Evolutionary conservation across 208 protist species (phyloP), one percentile per base, ranked within the genome.

Genomic region (Crithidia expoeki): DNA sequence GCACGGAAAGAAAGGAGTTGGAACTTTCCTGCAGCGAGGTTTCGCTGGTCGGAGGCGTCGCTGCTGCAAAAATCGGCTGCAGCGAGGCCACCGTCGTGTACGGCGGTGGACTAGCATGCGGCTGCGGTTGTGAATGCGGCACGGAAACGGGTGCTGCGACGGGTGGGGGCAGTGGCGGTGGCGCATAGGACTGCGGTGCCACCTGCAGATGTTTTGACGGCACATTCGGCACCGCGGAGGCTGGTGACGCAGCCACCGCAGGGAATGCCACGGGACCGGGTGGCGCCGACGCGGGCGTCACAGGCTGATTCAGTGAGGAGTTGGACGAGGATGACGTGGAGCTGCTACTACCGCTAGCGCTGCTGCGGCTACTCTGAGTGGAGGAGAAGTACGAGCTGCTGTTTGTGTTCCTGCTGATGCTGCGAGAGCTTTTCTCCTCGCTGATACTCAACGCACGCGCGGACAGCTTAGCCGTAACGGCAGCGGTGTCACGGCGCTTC

Each of bases 361-460:
- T 49, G 44, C 16, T 72, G 71, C 65, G 60, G 40, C 59, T 70
- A 59, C 64, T 61, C 10, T 42, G n/a, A 17, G 33, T 66, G 51
- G 63, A 76, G 14, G 63, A 68, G 19, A 70, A 76, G 70, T 55
- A 58, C 25, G 53, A 63, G 28, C 32, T 56, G 57, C 76, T 12
- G n/a, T n/a, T n/a, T n/a, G n/a, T n/a, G n/a, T n/a, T n/a, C n/a
- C n/a, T 73, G 63, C 68, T 76, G 52, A 47, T 59, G 42, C 74
- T 72, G 42, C 70, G 58, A 12, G 30, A 53, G 66, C 32, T 68
- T 16, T 40, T 73, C 21, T 46, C 38, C 9, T 17, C 60, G 60
- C 44, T 42, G 42, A 65, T 33, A 46, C 44, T 55, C 17, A 65
- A 17, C n/a, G 46, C 60, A 1, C 46, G 60, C 32, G 46, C 46